Conservation (phyloP, 805 yeast genomes). For the Lipomyces sp. region DNA sequence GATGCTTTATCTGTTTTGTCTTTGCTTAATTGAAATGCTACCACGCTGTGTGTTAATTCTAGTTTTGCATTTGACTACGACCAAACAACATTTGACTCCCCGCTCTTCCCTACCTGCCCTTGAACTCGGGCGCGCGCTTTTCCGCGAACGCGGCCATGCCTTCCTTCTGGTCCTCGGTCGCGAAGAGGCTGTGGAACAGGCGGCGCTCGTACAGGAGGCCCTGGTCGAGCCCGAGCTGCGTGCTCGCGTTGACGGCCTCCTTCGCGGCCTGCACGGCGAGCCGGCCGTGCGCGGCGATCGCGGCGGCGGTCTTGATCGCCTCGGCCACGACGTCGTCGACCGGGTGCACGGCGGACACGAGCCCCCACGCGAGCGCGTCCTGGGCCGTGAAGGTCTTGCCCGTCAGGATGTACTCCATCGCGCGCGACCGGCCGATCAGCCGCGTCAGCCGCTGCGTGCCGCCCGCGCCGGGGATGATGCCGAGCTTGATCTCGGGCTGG, state of each 20-base stretch:
- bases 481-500: slow-evolving; percentile 54
- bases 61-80: too few species aligned
- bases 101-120: slow-evolving; percentile 23
- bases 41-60: too few species aligned
- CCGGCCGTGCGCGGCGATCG: slow-evolving; percentile 44
- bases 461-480: slow-evolving; percentile 51
- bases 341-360: slow-evolving; percentile 45
- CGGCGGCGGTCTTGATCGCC: slow-evolving; percentile 46
- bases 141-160: slow-evolving; percentile 53
- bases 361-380: slow-evolving; percentile 50
- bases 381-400: slow-evolving; percentile 46
- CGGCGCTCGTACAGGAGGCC: slow-evolving; percentile 46
- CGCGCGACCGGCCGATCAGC: slow-evolving; percentile 50
- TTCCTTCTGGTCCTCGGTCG: slow-evolving; percentile 47
- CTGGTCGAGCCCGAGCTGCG: slow-evolving; percentile 39
- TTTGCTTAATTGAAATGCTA: too few species aligned
- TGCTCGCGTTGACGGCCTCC: slow-evolving; percentile 44
- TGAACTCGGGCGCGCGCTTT: slow-evolving; percentile 29
- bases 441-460: slow-evolving; percentile 52
- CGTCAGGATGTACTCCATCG: slow-evolving; percentile 50
- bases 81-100: too few species aligned
- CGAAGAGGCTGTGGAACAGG: slow-evolving; percentile 48
- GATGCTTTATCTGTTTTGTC: too few species aligned
- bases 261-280: slow-evolving; percentile 48
- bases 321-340: slow-evolving; percentile 43